Conservation (phyloP, 768 basidiomycete genomes). For the Paxillus ammoniavirescens region DNA sequence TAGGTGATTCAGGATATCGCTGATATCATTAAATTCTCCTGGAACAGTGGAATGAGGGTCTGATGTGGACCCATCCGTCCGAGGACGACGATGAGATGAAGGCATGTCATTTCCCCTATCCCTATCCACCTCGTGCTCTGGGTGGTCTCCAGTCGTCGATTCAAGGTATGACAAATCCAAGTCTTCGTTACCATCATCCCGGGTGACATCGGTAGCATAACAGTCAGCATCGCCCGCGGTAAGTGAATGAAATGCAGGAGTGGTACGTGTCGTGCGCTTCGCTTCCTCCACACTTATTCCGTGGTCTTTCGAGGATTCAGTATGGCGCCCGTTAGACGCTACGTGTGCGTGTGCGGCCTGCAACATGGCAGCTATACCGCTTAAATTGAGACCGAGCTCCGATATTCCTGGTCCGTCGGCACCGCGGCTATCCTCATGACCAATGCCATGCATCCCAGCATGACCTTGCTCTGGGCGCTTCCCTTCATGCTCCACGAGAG, state of each 20-base stretch:
- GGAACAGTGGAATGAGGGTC: conserved; percentile 48
- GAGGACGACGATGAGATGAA: conserved; percentile 23
- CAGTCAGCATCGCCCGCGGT: conserved; percentile 45
- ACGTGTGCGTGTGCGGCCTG: conserved; percentile 73
- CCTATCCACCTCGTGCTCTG: conserved; percentile 30
- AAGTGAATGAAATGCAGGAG: conserved; percentile 78
- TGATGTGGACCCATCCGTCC: conserved; percentile 33
- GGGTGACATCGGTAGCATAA: conserved; percentile 19
- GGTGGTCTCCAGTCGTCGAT: conserved; percentile 23
- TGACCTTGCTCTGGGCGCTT: conserved; percentile 28
- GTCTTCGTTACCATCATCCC: conserved; percentile 44
- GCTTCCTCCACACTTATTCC: conserved; percentile 46
- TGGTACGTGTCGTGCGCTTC: conserved; percentile 57
- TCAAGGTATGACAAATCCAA: conserved; percentile 56
- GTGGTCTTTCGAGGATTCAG: conserved; percentile 45
- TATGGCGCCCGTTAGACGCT: conserved; percentile 46
- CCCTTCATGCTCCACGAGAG: conserved; percentile 35
- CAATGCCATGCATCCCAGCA: conserved; percentile 9
- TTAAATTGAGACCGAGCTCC: conserved; percentile 55
- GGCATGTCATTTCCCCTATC: conserved; percentile 42
- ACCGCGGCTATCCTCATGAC: conserved; percentile 14
- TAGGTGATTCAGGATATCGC: conserved; percentile 74
- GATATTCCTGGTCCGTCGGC: conserved; percentile 17
- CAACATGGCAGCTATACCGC: conserved; percentile 72
- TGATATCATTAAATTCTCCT: conserved; percentile 68